These are phyloP conservation scores for Cicer chorassanicum DNA, from an alignment of 306 rosid genomes.

Conservation along the genomic window DNA sequence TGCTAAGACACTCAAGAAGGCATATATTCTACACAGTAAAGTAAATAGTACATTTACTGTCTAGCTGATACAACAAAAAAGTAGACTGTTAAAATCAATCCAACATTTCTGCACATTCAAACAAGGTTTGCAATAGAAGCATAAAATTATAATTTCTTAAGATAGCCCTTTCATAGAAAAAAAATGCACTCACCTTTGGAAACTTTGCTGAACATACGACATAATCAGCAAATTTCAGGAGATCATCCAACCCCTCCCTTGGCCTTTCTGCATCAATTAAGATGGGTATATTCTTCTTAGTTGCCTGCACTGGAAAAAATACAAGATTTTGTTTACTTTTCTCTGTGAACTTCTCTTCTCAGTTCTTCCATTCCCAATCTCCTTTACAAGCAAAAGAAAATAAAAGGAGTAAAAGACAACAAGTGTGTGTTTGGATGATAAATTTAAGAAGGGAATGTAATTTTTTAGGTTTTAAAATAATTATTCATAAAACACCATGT, in stretches of 20 bases:
- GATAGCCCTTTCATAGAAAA: constrained; percentile 33
- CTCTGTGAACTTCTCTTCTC: constrained; percentile 37
- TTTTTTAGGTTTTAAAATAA: background rate
- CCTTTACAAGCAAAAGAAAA: constrained; percentile 37
- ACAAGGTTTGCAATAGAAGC: constrained; percentile 33
- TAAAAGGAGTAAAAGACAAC: constrained; percentile 4
- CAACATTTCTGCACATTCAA: constrained; percentile 30
- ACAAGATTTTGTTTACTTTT: constrained; percentile 50
- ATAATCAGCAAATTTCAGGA: constrained; percentile 72
- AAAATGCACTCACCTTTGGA: constrained; percentile 70
- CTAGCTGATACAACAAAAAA: constrained; percentile 24
- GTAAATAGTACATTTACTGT: constrained; percentile 17
- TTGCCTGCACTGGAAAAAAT: constrained; percentile 72
- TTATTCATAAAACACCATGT: background rate
- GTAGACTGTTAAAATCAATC: constrained; percentile 33
- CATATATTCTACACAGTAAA: constrained; percentile 15
- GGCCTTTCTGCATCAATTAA: constrained; percentile 83
- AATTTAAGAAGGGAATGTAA: background rate
- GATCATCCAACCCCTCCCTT: constrained; percentile 92
- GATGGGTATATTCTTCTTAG: constrained; percentile 72
- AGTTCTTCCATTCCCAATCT: constrained; percentile 8
- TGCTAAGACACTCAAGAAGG: background rate
- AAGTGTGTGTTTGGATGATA: background rate
- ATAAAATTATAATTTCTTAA: constrained; percentile 21
- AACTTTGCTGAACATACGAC: constrained; percentile 78